Conservation (phyloP, 257 asterid genomes). For the Salvia splendens region DNA sequence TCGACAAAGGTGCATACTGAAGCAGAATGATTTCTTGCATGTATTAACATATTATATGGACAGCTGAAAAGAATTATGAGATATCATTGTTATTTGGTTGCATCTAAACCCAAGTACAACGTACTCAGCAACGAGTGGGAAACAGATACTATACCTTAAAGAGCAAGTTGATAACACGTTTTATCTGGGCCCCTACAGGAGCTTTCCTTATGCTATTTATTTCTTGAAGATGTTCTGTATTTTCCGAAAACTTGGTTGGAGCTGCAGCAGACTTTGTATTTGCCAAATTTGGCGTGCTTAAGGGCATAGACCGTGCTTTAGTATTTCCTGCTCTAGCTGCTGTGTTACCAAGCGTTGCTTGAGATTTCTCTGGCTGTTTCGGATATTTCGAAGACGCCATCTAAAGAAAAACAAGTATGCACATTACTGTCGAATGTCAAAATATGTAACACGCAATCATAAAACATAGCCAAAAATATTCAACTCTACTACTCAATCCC, state of each 20-base stretch:
- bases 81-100: neutral
- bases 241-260: slow-evolving; percentile 75
- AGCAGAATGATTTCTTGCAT: neutral
- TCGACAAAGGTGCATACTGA: neutral
- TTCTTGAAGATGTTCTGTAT: slow-evolving; percentile 81
- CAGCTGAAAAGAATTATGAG: neutral
- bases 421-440: neutral
- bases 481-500: neutral
- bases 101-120: slow-evolving; percentile 7
- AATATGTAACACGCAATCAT: neutral
- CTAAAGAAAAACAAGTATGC: slow-evolving; percentile 34
- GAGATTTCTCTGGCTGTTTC: slow-evolving; percentile 75
- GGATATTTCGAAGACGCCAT: slow-evolving; percentile 55
- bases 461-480: slow-evolving; percentile 5
- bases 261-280: slow-evolving; percentile 58
- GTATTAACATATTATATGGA: neutral
- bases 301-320: slow-evolving; percentile 35
- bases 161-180: slow-evolving; percentile 84
- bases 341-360: slow-evolving; percentile 48
- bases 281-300: slow-evolving; percentile 37
- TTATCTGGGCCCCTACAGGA: slow-evolving; percentile 92
- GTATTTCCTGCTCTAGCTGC: slow-evolving; percentile 52
- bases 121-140: slow-evolving; percentile 3
- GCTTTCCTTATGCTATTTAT: slow-evolving; percentile 90
- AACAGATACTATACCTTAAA: slow-evolving; percentile 53